phyloP scores from a whole-genome alignment of 345 rosid species.

The Brassica juncea region DNA sequence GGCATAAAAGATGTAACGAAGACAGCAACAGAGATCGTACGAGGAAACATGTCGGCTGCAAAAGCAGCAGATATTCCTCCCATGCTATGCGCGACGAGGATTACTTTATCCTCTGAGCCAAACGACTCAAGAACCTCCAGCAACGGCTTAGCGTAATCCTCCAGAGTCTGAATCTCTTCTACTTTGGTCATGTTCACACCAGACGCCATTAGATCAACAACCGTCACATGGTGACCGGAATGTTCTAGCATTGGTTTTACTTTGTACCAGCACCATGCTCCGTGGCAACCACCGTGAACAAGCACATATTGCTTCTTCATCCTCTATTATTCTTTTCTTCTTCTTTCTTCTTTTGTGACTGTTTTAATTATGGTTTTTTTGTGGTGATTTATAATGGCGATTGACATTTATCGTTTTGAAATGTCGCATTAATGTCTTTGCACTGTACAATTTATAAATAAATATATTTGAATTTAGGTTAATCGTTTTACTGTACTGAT shows the following conservation, averaged over 20 bases:
- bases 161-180: conserved; percentile 44
- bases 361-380: background rate
- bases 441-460: too few species aligned
- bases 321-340: background rate
- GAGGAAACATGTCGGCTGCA: conserved; percentile 48
- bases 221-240: conserved; percentile 54
- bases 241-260: conserved; percentile 50
- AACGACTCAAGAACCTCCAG: conserved; percentile 45
- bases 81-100: conserved; percentile 68
- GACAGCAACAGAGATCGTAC: conserved; percentile 34
- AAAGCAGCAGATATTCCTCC: conserved; percentile 55
- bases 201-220: conserved; percentile 53
- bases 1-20: conserved; percentile 40
- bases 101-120: conserved; percentile 41
- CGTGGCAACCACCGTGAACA: conserved; percentile 47
- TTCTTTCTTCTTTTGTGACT: background rate
- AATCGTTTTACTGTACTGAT: too few species aligned
- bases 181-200: conserved; percentile 50
- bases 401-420: background rate
- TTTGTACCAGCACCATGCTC: conserved; percentile 75
- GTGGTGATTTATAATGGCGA: background rate
- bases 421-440: background rate
- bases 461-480: background rate
- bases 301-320: conserved; percentile 48
- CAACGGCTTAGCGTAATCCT: conserved; percentile 53